Evolutionary conservation across 1,284 basidiomycete genomes (phyloP).

Genomic region (Athelia sp.): DNA sequence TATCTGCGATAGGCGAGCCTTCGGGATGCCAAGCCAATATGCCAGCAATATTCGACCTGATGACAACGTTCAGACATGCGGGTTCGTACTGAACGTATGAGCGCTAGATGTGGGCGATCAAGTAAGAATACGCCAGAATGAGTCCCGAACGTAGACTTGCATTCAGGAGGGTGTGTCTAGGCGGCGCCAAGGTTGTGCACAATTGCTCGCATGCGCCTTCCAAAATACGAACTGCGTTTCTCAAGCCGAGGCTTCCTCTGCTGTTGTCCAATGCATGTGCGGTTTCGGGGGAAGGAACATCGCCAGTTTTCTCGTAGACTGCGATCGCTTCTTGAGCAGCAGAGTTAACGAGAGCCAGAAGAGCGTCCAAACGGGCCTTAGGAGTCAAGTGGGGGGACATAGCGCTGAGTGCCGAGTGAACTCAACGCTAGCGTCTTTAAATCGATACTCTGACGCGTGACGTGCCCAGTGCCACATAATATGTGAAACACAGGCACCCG

Average conservation of each 20-base stretch:
- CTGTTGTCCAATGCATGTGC: constrained; percentile 8
- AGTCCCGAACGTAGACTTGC: too few species aligned
- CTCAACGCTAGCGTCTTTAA: too few species aligned
- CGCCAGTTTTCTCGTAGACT: not conserved
- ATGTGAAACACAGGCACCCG: too few species aligned
- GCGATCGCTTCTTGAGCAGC: not conserved
- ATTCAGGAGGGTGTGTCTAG: not conserved
- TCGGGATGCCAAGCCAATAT: constrained; percentile 20
- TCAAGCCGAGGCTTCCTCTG: constrained; percentile 5
- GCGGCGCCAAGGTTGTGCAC: constrained; percentile 10
- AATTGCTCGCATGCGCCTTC: constrained; percentile 12
- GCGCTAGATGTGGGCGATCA: not conserved
- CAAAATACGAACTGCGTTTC: constrained; percentile 9
- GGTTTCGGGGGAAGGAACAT: constrained; percentile 1
- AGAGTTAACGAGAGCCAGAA: not conserved
- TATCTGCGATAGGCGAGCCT: constrained; percentile 25
- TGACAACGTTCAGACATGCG: constrained; percentile 20
- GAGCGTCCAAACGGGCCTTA: not conserved
- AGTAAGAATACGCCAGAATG: too few species aligned
- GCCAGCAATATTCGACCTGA: constrained; percentile 25
- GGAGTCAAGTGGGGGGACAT: not conserved
- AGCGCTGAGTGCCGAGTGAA: too few species aligned
- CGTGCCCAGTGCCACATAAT: too few species aligned
- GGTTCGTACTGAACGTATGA: constrained; percentile 13
- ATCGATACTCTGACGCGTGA: too few species aligned